Conservation (phyloP, 1,284 basidiomycete genomes). For the Kalmanozyma brasiliensis region DNA sequence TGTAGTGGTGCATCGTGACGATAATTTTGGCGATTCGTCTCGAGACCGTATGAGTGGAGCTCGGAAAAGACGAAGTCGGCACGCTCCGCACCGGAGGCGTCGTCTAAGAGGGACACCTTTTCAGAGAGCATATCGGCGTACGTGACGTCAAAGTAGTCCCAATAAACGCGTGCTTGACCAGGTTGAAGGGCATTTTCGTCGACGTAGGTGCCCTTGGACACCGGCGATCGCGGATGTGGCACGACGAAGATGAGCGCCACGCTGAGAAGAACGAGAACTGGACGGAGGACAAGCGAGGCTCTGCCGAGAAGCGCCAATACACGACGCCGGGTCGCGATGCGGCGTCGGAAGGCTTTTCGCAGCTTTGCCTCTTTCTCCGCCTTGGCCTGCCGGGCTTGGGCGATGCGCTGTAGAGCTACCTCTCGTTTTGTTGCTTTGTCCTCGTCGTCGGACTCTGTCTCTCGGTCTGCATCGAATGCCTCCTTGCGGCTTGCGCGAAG, state of each 20-base stretch:
- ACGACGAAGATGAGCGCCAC: slow-evolving; percentile 49
- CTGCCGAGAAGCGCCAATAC: slow-evolving; percentile 23
- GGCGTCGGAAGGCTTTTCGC: slow-evolving; percentile 28
- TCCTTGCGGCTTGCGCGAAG: slow-evolving; percentile 1
- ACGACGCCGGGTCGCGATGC: slow-evolving; percentile 34
- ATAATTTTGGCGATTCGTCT: slow-evolving; percentile 32
- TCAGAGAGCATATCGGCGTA: slow-evolving; percentile 57
- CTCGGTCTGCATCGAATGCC: not conserved
- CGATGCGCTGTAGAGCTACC: slow-evolving; percentile 12
- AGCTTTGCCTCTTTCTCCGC: slow-evolving; percentile 27
- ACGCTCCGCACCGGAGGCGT: slow-evolving; percentile 25
- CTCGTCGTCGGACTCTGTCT: not conserved
- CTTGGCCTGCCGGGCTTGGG: slow-evolving; percentile 14
- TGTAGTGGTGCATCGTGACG: not conserved
- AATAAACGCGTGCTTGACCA: slow-evolving; percentile 51
- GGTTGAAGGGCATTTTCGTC: slow-evolving; percentile 67
- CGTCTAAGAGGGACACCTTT: slow-evolving; percentile 18
- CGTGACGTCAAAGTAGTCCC: slow-evolving; percentile 56
- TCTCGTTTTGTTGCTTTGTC: slow-evolving; percentile 6
- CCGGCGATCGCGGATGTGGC: slow-evolving; percentile 52
- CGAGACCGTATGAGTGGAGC: slow-evolving; percentile 54
- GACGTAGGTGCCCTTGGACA: slow-evolving; percentile 60
- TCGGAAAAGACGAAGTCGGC: slow-evolving; percentile 46
- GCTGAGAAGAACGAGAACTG: slow-evolving; percentile 28
- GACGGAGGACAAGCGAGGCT: slow-evolving; percentile 13